Evolutionary conservation across 2,329 filamentous ascomycete genomes (phyloP).

Genomic region (Fusarium subglutinans): DNA sequence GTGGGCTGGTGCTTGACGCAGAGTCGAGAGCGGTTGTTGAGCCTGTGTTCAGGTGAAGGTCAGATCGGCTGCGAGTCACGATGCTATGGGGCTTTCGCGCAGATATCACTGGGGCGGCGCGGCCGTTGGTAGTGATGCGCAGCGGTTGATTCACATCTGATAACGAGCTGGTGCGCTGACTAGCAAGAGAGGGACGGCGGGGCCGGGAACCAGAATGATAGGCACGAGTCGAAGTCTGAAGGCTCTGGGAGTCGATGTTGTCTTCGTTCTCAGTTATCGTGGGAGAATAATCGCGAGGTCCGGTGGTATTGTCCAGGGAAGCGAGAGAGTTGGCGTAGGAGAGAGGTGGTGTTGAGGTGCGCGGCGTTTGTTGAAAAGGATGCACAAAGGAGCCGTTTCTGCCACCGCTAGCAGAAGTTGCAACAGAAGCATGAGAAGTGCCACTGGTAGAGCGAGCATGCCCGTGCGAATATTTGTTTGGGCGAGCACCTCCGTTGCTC

Average conservation of each 20-base stretch:
- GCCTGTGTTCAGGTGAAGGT: constrained; percentile 53
- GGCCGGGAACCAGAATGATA: constrained; percentile 35
- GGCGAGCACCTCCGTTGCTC: constrained; percentile 39
- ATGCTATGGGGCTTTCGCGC: constrained; percentile 51
- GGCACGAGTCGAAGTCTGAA: constrained; percentile 28
- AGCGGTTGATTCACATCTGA: constrained; percentile 47
- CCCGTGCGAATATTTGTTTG: constrained; percentile 61
- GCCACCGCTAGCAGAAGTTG: constrained; percentile 63
- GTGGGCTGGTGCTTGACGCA: constrained; percentile 42
- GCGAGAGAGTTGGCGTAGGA: constrained; percentile 66
- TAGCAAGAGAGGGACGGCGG: constrained; percentile 46
- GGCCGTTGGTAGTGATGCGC: constrained; percentile 42
- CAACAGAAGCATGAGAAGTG: constrained; percentile 65
- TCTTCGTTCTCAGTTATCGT: constrained; percentile 65
- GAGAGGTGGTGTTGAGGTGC: constrained; percentile 67
- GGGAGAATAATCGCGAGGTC: constrained; percentile 62
- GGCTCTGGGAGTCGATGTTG: constrained; percentile 45
- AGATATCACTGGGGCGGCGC: constrained; percentile 44
- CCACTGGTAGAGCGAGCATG: constrained; percentile 69
- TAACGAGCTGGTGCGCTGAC: constrained; percentile 48
- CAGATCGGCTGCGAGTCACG: constrained; percentile 55
- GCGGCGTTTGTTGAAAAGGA: constrained; percentile 71
- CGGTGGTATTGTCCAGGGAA: constrained; percentile 56
- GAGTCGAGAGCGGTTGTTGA: constrained; percentile 42
- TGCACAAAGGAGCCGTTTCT: constrained; percentile 66